Evolutionary conservation across 345 rosid species (phyloP).

Genomic region (Kernera saxatilis): DNA sequence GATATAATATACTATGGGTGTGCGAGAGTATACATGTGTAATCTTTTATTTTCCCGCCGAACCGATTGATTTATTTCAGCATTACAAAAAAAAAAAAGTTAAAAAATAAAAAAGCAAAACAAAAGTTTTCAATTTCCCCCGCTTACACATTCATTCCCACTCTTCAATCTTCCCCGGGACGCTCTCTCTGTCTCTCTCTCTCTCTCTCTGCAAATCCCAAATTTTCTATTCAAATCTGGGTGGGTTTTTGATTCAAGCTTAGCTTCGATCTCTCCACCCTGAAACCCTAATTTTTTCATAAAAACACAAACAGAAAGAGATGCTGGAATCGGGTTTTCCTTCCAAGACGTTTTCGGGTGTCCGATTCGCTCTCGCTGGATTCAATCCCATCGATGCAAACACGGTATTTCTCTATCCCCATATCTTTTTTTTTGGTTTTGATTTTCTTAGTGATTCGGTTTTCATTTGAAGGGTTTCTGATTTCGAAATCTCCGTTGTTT

Average conservation of each 20-base stretch:
- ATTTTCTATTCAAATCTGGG: background rate
- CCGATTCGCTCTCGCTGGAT: constrained; percentile 63
- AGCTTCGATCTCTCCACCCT: background rate
- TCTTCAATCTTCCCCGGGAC: constrained; percentile 4
- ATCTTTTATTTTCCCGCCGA: constrained; percentile 21
- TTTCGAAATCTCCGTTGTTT: background rate
- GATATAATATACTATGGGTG: no score
- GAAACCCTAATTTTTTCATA: background rate
- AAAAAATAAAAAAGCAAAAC: background rate
- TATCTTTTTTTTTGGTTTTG: background rate
- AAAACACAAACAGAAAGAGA: background rate
- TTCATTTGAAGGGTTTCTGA: background rate
- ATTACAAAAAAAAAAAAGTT: no score
- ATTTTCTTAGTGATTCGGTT: background rate
- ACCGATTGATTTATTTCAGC: background rate
- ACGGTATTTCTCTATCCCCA: constrained; percentile 24
- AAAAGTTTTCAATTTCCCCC: constrained; percentile 8
- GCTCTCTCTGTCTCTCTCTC: background rate
- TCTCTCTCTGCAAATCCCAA: background rate
- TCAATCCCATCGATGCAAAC: constrained; percentile 39
- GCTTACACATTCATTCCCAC: background rate
- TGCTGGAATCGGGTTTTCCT: constrained; percentile 34
- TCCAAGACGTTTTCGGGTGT: constrained; percentile 54
- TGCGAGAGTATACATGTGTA: no score
- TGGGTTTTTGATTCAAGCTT: background rate